Evolutionary conservation across 805 yeast species (phyloP), one percentile per base, ranked within the genome.

Genomic region (Komagataella phaffii): DNA sequence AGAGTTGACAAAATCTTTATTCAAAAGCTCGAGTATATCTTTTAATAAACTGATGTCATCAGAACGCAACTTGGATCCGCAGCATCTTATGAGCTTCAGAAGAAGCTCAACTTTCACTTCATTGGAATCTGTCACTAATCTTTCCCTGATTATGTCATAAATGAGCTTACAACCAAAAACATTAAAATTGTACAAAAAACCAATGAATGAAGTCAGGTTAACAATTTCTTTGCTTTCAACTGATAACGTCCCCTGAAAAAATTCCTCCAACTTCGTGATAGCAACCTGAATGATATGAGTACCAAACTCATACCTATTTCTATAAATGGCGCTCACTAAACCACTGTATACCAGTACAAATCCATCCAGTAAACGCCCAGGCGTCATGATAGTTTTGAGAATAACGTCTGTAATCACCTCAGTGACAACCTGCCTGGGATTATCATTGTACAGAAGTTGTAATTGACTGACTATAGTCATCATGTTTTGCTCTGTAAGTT

Each of bases 21-120:
- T 86, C 44, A 85, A 68, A 46, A 74, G 71, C 2, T 76, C 51
- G 10, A 89, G 79, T 49, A 91, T 89, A 46, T 86, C 90, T 61
- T 85, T 89, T 51, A 93, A 72, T 0, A 96, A 83, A 7, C 76
- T 65, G 1, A 98, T 95, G 63, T 93, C 99, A 63, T 93, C 99
- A 3, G 86, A 69, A 61, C 99, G 80, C 66, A 93, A 77, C 60
- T 87, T 88, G 7, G 81, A 76, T 47, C 99, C 99, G 8, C 89
- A 79, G 43, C 80, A 80, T 49, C 85, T 77, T 18, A 93, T 72
- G 17, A 91, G 70, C 57, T 83, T 78, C 50, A 91, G 68, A 49
- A 93, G 70, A 17, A 88, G 65, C 58, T 90, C 98, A 2, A 96
- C 85, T 56, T 84, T 83, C 17, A 70, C 57, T 63, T 90, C 96